These are phyloP conservation scores for Orbilia brochopaga DNA, from an alignment of 2,329 filamentous ascomycete species.

Conservation along the genomic window DNA sequence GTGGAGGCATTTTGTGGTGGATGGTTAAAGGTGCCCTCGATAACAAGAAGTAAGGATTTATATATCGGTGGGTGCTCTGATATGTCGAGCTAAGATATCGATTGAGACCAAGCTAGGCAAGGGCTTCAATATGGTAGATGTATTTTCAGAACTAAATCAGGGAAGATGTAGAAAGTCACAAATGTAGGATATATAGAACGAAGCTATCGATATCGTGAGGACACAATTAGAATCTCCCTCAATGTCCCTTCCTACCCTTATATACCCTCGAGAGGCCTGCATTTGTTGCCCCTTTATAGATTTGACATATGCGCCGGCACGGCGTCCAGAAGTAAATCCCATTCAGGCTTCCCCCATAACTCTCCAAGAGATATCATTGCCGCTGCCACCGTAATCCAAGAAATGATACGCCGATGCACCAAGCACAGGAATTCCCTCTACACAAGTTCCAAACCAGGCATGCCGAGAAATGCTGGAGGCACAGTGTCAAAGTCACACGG, in stretches of 20 bases:
- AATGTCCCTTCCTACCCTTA: too few relatives aligned
- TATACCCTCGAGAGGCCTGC: background rate
- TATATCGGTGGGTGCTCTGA: too few relatives aligned
- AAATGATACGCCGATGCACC: constrained; percentile 21
- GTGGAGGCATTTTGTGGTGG: constrained; percentile 10
- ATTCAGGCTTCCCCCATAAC: background rate
- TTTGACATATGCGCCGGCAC: background rate
- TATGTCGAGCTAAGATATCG: too few relatives aligned
- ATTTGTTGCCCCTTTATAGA: constrained; percentile 4
- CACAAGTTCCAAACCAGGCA: background rate
- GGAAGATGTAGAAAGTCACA: too few relatives aligned
- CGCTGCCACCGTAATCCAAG: constrained; percentile 25
- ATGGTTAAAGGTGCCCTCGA: background rate
- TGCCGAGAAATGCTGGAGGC: background rate
- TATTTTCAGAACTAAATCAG: too few relatives aligned
- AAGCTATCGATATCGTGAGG: too few relatives aligned
- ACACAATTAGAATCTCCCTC: too few relatives aligned
- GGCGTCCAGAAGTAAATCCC: constrained; percentile 13
- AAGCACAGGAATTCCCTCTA: constrained; percentile 2
- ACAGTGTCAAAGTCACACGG: constrained; percentile 23
- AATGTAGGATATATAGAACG: too few relatives aligned
- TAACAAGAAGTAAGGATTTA: too few relatives aligned
- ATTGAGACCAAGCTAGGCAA: too few relatives aligned
- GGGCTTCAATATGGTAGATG: too few relatives aligned
- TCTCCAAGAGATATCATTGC: constrained; percentile 32